A percentile compares a stretch with the other conserved stretches of the same genome.
Conservation (phyloP, 2,329 filamentous ascomycete species). For the Aureobasidium sp. region DNA sequence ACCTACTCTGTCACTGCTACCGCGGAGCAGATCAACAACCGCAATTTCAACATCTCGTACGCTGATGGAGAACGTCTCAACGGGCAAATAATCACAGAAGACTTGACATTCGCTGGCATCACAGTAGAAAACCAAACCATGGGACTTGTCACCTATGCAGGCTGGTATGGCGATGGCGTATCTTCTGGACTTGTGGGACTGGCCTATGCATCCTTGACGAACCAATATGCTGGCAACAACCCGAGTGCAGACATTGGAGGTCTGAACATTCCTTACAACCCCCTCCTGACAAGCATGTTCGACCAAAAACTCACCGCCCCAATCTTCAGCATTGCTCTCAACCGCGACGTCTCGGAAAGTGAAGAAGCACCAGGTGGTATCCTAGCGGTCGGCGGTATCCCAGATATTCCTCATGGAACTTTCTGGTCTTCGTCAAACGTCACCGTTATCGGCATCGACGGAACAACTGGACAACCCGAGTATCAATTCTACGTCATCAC, state of each 20-base stretch:
- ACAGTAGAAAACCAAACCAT: conserved; percentile 51
- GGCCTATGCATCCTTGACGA: conserved; percentile 55
- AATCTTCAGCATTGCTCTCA: conserved; percentile 56
- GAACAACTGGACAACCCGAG: conserved; percentile 29
- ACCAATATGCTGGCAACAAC: conserved; percentile 38
- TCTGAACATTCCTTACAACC: conserved; percentile 45
- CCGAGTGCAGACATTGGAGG: conserved; percentile 28
- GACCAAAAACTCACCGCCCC: conserved; percentile 46
- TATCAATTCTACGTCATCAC: conserved; percentile 45
- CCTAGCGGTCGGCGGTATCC: conserved; percentile 56
- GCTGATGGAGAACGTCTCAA: conserved; percentile 46
- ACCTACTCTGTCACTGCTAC: conserved; percentile 36
- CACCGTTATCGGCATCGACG: conserved; percentile 28
- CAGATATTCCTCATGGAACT: conserved; percentile 43
- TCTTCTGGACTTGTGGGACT: conserved; percentile 59
- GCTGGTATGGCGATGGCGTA: conserved; percentile 35
- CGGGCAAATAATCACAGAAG: conserved; percentile 44
- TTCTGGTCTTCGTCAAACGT: conserved; percentile 34
- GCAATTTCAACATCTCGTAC: conserved; percentile 51
- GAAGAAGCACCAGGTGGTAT: conserved; percentile 41
- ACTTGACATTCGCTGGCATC: conserved; percentile 52
- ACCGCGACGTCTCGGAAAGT: conserved; percentile 30
- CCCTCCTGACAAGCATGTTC: conserved; percentile 58
- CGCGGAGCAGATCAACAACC: conserved; percentile 41
- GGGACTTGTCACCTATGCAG: conserved; percentile 44